phyloP scores from a whole-genome alignment of 2,329 filamentous ascomycete genomes.

The Magnaporthiopsis poae region DNA sequence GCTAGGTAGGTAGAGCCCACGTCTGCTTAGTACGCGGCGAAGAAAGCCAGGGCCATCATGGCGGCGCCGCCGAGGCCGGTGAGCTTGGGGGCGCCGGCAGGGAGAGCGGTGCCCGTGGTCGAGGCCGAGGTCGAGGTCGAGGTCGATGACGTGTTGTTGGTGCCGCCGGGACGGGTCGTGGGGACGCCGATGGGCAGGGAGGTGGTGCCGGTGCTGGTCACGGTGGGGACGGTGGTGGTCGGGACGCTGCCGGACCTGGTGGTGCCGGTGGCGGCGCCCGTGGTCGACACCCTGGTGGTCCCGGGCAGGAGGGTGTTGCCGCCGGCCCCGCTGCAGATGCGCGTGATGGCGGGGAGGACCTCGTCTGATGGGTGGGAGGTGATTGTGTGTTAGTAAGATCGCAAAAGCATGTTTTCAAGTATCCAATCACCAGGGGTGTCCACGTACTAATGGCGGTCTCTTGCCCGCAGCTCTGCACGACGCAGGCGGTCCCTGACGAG shows the following conservation, averaged over 20 bases:
- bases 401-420: too few relatives aligned
- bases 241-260: conserved; percentile 4
- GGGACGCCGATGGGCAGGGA: conserved; percentile 3
- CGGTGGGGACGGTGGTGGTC: conserved; percentile 1
- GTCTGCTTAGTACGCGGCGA: conserved; percentile 12
- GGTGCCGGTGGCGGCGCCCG: conserved; percentile 4
- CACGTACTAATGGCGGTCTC: conserved; percentile 16
- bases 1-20: not conserved
- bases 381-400: not conserved
- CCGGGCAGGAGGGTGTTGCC: conserved; percentile 6
- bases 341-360: conserved; percentile 36
- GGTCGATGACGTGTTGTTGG: not conserved
- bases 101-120: not conserved
- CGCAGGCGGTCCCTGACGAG: conserved; percentile 16
- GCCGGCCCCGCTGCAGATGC: conserved; percentile 45
- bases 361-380: conserved; percentile 10
- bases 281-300: conserved; percentile 4
- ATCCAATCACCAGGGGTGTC: too few relatives aligned
- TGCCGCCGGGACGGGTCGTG: conserved; percentile 12
- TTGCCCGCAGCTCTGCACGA: conserved; percentile 15
- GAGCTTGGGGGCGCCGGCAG: not conserved
- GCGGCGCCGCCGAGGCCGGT: conserved; percentile 13
- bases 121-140: too few relatives aligned
- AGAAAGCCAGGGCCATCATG: conserved; percentile 14
- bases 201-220: conserved; percentile 7